These are phyloP conservation scores for Syzygium aromaticum DNA, from an alignment of 345 rosid genomes.

Conservation along the genomic window DNA sequence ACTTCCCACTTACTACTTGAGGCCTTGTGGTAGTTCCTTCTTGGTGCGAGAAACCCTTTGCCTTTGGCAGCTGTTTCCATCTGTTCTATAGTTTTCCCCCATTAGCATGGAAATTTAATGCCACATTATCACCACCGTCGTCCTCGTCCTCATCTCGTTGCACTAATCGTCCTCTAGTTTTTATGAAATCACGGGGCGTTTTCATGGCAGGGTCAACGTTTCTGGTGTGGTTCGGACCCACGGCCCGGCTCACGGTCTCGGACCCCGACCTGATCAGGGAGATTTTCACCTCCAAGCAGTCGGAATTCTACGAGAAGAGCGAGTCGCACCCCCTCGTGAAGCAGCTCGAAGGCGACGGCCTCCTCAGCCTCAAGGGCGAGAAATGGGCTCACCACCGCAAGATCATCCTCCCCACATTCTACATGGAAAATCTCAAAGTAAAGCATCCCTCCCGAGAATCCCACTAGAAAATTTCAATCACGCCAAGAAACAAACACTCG, in stretches of 20 bases:
- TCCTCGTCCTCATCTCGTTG: neutral
- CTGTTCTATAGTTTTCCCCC: neutral
- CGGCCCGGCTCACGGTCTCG: slow-evolving; percentile 58
- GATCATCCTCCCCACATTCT: slow-evolving; percentile 69
- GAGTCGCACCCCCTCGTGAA: slow-evolving; percentile 41
- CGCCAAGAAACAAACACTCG: neutral
- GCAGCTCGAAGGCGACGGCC: slow-evolving; percentile 70
- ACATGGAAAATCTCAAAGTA: slow-evolving; percentile 81
- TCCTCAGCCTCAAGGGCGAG: slow-evolving; percentile 57
- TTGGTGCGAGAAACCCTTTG: slow-evolving; percentile 9
- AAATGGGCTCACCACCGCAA: slow-evolving; percentile 74
- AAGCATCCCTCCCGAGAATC: neutral
- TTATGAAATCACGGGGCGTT: neutral
- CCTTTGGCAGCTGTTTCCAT: neutral
- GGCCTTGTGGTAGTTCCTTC: slow-evolving; percentile 14
- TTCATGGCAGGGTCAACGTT: slow-evolving; percentile 49
- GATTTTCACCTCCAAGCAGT: slow-evolving; percentile 51
- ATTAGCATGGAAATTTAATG: neutral
- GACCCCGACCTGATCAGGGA: slow-evolving; percentile 73
- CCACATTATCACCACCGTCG: neutral
- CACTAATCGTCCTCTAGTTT: neutral
- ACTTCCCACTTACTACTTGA: slow-evolving; percentile 33
- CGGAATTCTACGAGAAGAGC: slow-evolving; percentile 53
- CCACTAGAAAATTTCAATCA: neutral
- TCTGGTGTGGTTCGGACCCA: slow-evolving; percentile 78